A percentile compares a stretch with the other conserved stretches of the same genome.
phyloP scores from a whole-genome alignment of 1,284 basidiomycete genomes.

The Ustilago esculenta region DNA sequence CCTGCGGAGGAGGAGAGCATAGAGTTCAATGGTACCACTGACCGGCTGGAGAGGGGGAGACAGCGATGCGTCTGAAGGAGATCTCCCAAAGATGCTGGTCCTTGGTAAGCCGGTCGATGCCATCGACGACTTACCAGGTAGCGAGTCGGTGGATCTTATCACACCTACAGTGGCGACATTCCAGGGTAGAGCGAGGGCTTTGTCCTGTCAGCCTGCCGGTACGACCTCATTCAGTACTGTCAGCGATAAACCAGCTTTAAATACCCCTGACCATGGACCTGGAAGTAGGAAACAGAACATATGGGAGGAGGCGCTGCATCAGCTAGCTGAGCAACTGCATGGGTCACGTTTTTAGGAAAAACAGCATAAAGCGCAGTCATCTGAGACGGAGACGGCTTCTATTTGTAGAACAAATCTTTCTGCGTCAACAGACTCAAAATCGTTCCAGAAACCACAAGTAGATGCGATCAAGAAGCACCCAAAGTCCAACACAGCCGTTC shows the following conservation, averaged over 20 bases:
- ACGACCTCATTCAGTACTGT: neutral
- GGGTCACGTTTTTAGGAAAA: too few relatives aligned
- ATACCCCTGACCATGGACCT: neutral
- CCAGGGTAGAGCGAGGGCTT: conserved; percentile 12
- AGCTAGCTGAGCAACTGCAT: conserved; percentile 3
- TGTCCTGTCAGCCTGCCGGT: conserved; percentile 11
- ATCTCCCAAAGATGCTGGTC: conserved; percentile 17
- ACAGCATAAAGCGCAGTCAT: too few relatives aligned
- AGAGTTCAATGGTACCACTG: conserved; percentile 28
- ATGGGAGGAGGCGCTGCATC: conserved; percentile 24
- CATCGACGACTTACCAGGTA: neutral
- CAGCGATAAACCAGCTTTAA: neutral
- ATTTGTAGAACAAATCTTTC: too few relatives aligned
- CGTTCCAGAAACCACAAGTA: too few relatives aligned
- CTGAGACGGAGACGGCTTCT: too few relatives aligned
- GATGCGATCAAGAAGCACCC: too few relatives aligned
- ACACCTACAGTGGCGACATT: conserved; percentile 27
- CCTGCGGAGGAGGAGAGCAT: conserved; percentile 15
- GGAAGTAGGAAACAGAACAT: neutral
- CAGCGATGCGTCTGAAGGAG: neutral
- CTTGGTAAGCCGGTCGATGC: neutral
- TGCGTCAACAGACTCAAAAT: too few relatives aligned
- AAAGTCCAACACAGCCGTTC: neutral
- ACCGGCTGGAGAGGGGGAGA: conserved; percentile 32
- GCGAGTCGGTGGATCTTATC: conserved; percentile 10